Conservation (phyloP, 2,329 filamentous ascomycete genomes). For the Paecilomyces variotii region DNA sequence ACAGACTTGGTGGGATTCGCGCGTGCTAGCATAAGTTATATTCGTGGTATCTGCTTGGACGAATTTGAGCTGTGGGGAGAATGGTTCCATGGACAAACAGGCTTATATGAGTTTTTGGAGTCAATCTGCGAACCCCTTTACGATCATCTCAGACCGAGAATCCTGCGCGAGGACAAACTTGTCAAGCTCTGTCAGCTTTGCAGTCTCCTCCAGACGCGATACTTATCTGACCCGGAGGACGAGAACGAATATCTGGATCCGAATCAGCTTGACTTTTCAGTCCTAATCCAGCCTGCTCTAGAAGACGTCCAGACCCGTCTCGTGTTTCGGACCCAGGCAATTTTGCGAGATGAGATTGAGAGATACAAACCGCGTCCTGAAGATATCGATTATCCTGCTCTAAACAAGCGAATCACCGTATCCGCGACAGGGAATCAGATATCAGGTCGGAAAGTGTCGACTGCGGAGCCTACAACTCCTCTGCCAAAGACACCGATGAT, state of each 20-base stretch:
- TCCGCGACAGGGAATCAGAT: slow-evolving; percentile 39
- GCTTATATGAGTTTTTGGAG: slow-evolving; percentile 59
- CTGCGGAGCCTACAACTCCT: slow-evolving; percentile 29
- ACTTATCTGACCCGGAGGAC: slow-evolving; percentile 52
- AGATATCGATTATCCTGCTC: slow-evolving; percentile 56
- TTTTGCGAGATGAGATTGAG: slow-evolving; percentile 60
- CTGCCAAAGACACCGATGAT: slow-evolving; percentile 43
- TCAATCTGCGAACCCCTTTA: slow-evolving; percentile 60
- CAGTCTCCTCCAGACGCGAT: slow-evolving; percentile 57
- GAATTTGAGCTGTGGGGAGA: slow-evolving; percentile 61
- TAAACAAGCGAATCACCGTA: slow-evolving; percentile 37
- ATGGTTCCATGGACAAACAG: slow-evolving; percentile 57
- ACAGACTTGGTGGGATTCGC: slow-evolving; percentile 60
- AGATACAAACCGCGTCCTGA: slow-evolving; percentile 57
- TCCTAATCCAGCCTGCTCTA: slow-evolving; percentile 56
- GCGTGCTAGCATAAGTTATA: slow-evolving; percentile 56
- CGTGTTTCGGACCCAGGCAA: slow-evolving; percentile 56
- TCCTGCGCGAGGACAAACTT: slow-evolving; percentile 59
- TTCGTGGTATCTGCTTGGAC: slow-evolving; percentile 57
- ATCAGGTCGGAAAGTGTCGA: slow-evolving; percentile 46
- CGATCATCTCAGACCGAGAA: slow-evolving; percentile 56
- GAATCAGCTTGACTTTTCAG: slow-evolving; percentile 54
- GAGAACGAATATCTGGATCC: slow-evolving; percentile 43
- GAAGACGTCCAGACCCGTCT: slow-evolving; percentile 60
- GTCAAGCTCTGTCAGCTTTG: slow-evolving; percentile 61